Conservation (phyloP, 441 rosid species). For the Brassica hybrid region DNA sequence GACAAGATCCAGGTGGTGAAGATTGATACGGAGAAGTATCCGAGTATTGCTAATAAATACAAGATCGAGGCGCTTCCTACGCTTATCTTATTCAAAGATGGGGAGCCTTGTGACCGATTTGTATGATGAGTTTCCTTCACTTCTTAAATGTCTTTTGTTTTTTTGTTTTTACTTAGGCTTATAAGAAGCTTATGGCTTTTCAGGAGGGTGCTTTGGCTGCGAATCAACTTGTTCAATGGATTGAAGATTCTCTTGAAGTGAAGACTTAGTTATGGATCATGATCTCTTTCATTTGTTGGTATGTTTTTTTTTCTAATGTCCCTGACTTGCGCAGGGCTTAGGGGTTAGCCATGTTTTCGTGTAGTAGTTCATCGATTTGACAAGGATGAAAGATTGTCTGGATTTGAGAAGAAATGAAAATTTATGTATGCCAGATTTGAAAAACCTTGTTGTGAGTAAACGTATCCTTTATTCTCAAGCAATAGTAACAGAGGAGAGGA, state of each 20-base stretch:
- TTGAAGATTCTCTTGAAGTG: slow-evolving; percentile 67
- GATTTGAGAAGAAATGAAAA: no score
- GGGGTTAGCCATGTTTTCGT: not conserved
- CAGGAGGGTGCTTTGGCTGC: slow-evolving; percentile 86
- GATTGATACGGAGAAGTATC: slow-evolving; percentile 93
- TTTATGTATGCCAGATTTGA: no score
- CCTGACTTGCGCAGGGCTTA: slow-evolving; percentile 1
- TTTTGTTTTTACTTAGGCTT: not conserved
- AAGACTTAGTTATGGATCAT: slow-evolving; percentile 55
- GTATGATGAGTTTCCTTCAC: slow-evolving; percentile 55
- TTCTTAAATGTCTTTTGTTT: not conserved
- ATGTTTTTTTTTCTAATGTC: no score
- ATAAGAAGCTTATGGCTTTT: no score
- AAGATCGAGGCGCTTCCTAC: slow-evolving; percentile 87
- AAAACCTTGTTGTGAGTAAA: no score
- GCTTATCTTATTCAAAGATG: slow-evolving; percentile 84
- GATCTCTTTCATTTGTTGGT: not conserved
- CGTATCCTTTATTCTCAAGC: no score
- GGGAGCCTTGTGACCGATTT: slow-evolving; percentile 85
- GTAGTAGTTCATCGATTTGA: no score
- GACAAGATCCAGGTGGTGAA: slow-evolving; percentile 86
- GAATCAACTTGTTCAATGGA: slow-evolving; percentile 61
- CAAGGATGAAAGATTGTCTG: no score
- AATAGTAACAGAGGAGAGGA: no score
- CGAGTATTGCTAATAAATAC: slow-evolving; percentile 75